A percentile compares a stretch with the other conserved stretches of the same genome.
Conservation (phyloP, 352 stramenopile species). For the Globisporangium nagaii region DNA sequence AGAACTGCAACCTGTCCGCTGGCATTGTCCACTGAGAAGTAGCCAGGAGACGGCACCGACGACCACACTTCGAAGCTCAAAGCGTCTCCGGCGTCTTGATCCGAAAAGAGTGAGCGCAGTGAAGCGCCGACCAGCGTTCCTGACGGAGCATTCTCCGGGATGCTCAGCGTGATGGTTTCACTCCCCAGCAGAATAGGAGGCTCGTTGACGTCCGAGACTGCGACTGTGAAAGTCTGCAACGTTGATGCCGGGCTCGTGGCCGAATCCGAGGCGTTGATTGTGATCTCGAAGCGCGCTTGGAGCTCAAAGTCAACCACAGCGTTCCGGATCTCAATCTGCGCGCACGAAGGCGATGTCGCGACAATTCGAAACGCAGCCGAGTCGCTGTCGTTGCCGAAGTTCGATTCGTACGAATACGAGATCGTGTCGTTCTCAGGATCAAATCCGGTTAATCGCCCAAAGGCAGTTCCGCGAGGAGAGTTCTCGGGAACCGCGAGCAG, state of each 20-base stretch:
- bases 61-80: not conserved
- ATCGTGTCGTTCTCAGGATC: constrained; percentile 55
- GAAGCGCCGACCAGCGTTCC: not conserved
- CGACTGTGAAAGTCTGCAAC: constrained; percentile 2
- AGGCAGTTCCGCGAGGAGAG: constrained; percentile 26
- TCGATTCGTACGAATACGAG: constrained; percentile 24
- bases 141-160: not conserved
- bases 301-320: constrained; percentile 36
- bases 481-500: constrained; percentile 31
- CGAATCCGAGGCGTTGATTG: constrained; percentile 30
- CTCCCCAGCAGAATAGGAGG: constrained; percentile 11
- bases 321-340: constrained; percentile 38
- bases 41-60: not conserved
- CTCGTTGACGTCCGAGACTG: constrained; percentile 26
- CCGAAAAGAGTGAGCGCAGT: not conserved
- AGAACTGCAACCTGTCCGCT: constrained; percentile 1
- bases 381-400: constrained; percentile 14
- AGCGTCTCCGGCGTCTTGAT: constrained; percentile 1
- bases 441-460: constrained; percentile 26
- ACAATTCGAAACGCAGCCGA: constrained; percentile 33
- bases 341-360: constrained; percentile 19
- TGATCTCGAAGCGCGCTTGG: constrained; percentile 25
- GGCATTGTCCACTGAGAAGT: not conserved
- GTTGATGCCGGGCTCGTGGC: constrained; percentile 19
- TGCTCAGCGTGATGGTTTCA: not conserved